Evolutionary conservation across 805 yeast genomes (phyloP).

Genomic region (Ogataea methylovora): DNA sequence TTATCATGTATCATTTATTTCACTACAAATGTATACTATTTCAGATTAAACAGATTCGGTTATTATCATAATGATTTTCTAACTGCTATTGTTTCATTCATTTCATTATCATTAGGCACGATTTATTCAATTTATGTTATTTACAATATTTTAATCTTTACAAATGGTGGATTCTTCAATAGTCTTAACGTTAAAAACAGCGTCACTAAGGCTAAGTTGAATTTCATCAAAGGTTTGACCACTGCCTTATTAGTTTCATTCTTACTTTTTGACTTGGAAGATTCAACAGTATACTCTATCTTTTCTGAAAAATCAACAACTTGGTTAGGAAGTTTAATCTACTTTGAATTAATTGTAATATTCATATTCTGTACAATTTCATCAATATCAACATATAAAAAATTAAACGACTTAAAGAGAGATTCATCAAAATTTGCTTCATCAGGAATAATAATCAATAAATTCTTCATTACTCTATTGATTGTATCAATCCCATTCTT

Average conservation of each 20-base stretch:
- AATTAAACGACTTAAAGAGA: conserved; percentile 5
- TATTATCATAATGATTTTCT: conserved; percentile 14
- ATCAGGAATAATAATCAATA: conserved; percentile 1
- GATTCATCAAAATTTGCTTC: background rate
- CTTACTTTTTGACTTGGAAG: conserved; percentile 21
- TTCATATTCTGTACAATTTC: conserved; percentile 10
- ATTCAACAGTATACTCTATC: conserved; percentile 20
- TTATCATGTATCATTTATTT: conserved; percentile 13
- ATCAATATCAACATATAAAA: conserved; percentile 13
- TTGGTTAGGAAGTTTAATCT: conserved; percentile 15
- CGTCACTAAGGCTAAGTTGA: conserved; percentile 5
- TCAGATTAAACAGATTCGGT: conserved; percentile 18
- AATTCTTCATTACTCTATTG: conserved; percentile 8
- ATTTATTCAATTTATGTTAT: conserved; percentile 22
- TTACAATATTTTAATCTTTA: conserved; percentile 22
- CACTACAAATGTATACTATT: conserved; percentile 8
- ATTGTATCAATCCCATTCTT: conserved; percentile 12
- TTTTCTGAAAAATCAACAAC: conserved; percentile 14
- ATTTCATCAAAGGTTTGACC: conserved; percentile 12
- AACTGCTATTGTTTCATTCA: conserved; percentile 14
- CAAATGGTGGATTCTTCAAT: conserved; percentile 21
- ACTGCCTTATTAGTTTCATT: conserved; percentile 17
- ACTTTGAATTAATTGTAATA: conserved; percentile 14
- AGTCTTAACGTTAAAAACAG: conserved; percentile 13
- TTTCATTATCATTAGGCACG: conserved; percentile 15